Evolutionary conservation across 2,329 filamentous ascomycete genomes (phyloP), one percentile per base, ranked within the genome.

Genomic region (Fusarium avenaceum): DNA sequence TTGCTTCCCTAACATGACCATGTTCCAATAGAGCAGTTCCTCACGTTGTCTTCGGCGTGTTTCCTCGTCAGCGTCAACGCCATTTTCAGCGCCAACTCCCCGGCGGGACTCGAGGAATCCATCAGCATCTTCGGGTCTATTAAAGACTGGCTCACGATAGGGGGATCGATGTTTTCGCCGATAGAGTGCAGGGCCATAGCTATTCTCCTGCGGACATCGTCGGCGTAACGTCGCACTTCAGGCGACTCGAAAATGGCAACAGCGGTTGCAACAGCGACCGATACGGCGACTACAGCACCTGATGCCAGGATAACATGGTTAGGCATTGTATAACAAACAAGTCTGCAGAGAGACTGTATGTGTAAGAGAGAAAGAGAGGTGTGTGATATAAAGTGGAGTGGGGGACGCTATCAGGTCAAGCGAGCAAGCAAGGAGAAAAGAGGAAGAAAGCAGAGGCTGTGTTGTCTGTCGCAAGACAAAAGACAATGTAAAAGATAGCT

Each of bases 1-100:
- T 72, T 82, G 74, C 74, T 85, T 85, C 74, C 84, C 80, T 50
- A 87, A 75, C 51, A 80, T 84, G 32, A 87, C 67, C 4, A 84
- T 81, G 72, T 90, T 90, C 88, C 88, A 90, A 71, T 89, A 90
- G 77, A 90, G 80, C 62, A 90, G 75, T 76, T 90, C 88, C 71
- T 90, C 88, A 38, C 88, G 83, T 75, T 90, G 88, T 59, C 86
- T 81, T 68, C 85, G 84, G 53, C 85, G 83, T 22, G 83, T 86
- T 67, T 87, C 88, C 51, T 89, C 87, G 69, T 90, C 88, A 56
- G 87, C 88, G 33, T 89, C 88, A 22, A 90, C 83, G 17, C 81
- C 85, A 2, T 79, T 74, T 32, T 85, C 81, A 50, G 78, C 78
- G 19, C 78, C 78, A 6, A 70, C 69, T 20, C 76, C 79, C 26